These are phyloP conservation scores for Exophiala oligosperma DNA, from an alignment of 2,329 filamentous ascomycete species.

Conservation along the genomic window DNA sequence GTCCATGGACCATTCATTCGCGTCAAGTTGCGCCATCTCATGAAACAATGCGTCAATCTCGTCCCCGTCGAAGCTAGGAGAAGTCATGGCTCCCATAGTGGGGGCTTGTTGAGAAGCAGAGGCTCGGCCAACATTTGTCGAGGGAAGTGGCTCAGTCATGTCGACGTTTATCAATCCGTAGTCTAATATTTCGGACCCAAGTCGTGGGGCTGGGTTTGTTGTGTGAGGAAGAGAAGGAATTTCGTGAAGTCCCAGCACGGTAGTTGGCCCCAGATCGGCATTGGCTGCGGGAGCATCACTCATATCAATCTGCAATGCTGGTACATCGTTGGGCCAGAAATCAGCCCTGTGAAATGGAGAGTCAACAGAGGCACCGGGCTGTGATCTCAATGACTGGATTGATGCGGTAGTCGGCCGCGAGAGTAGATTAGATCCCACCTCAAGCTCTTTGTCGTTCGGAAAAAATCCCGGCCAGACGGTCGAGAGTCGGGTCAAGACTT, in stretches of 20 bases:
- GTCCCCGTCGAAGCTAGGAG: constrained; percentile 30
- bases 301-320: too few species aligned
- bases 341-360: not conserved
- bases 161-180: constrained; percentile 16
- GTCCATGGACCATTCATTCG: constrained; percentile 44
- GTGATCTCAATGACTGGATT: not conserved
- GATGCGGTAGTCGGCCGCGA: too few species aligned
- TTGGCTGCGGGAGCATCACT: too few species aligned
- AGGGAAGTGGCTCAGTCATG: not conserved
- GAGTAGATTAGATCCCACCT: too few species aligned
- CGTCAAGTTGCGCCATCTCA: constrained; percentile 47
- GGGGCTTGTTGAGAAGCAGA: not conserved
- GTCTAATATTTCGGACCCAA: constrained; percentile 5
- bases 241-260: not conserved
- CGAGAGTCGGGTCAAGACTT: constrained; percentile 3
- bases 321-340: not conserved
- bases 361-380: not conserved
- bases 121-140: too few species aligned
- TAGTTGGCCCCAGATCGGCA: too few species aligned
- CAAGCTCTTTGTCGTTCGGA: not conserved
- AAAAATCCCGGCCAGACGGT: constrained; percentile 13
- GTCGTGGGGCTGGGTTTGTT: not conserved
- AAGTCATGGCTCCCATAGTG: constrained; percentile 12
- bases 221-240: not conserved
- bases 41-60: constrained; percentile 48